Percentiles rank a stretch among this genome's conserved stretches.
phyloP scores from a whole-genome alignment of 495 filamentous ascomycete species.

The Penicillium simplicissimum region DNA sequence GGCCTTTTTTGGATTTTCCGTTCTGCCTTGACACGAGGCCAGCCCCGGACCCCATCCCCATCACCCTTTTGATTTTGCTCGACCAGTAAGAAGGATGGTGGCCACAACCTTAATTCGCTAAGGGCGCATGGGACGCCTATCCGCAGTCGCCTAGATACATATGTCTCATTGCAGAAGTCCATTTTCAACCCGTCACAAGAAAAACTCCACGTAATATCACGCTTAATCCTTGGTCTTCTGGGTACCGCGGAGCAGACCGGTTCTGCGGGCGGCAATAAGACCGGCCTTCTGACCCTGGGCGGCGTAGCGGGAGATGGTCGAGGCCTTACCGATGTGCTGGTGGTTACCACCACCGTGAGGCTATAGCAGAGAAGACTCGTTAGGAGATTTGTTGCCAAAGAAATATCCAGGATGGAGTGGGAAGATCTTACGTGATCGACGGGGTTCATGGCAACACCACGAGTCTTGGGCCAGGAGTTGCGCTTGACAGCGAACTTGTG shows the following conservation, averaged over 20 bases:
- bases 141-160: constrained; percentile 54
- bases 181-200: constrained; percentile 54
- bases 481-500: constrained; percentile 99
- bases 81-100: constrained; percentile 40
- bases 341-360: constrained; percentile 99
- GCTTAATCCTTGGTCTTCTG: constrained; percentile 94
- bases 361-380: constrained; percentile 42
- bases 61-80: constrained; percentile 36
- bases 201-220: constrained; percentile 46
- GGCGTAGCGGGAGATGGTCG: constrained; percentile 97
- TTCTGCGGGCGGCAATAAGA: constrained; percentile 99
- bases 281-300: constrained; percentile 99
- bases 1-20: constrained; percentile 34
- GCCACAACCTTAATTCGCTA: constrained; percentile 52
- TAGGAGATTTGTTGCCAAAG: constrained; percentile 21
- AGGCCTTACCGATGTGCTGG: constrained; percentile 99
- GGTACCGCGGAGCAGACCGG: constrained; percentile 98
- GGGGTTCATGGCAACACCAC: constrained; percentile 99
- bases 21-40: constrained; percentile 34
- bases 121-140: constrained; percentile 46
- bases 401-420: background rate
- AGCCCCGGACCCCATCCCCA: constrained; percentile 30
- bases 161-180: constrained; percentile 52
- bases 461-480: constrained; percentile 99
- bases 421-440: constrained; percentile 82